A percentile compares a stretch with the other conserved stretches of the same genome.
Evolutionary conservation across 306 rosid species (phyloP).

Genomic region (Abrus precatorius): DNA sequence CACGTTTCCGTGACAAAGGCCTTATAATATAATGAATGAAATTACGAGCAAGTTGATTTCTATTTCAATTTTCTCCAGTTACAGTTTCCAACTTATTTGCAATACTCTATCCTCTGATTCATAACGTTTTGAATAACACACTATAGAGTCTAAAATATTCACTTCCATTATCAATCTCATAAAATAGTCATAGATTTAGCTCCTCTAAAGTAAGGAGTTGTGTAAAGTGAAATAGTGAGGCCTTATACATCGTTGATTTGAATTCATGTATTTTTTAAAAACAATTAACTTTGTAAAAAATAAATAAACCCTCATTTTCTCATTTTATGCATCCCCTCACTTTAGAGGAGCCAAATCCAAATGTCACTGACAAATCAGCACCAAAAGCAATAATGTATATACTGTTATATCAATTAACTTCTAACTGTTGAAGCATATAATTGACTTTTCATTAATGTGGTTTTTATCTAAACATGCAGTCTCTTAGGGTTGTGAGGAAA

Average conservation of each 20-base stretch:
- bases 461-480: constrained; percentile 52
- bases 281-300: too few relatives aligned
- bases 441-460: not conserved
- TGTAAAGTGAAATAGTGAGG: too few relatives aligned
- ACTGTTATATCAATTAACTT: not conserved
- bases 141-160: not conserved
- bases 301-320: too few relatives aligned
- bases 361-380: not conserved
- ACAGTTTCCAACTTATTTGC: not conserved
- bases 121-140: not conserved
- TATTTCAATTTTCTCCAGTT: not conserved
- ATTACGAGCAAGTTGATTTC: not conserved
- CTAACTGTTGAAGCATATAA: not conserved
- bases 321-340: too few relatives aligned
- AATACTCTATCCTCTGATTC: not conserved
- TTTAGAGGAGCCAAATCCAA: too few relatives aligned
- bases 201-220: too few relatives aligned
- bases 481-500: constrained; percentile 51
- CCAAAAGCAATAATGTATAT: not conserved
- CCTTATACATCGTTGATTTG: too few relatives aligned
- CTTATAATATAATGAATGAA: not conserved
- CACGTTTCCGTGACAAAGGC: not conserved
- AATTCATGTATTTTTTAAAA: too few relatives aligned
- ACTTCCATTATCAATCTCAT: not conserved
- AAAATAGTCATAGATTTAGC: too few relatives aligned